Evolutionary conservation across 2,329 filamentous ascomycete species (phyloP).

Genomic region (Magnaporthiopsis rhizophila): DNA sequence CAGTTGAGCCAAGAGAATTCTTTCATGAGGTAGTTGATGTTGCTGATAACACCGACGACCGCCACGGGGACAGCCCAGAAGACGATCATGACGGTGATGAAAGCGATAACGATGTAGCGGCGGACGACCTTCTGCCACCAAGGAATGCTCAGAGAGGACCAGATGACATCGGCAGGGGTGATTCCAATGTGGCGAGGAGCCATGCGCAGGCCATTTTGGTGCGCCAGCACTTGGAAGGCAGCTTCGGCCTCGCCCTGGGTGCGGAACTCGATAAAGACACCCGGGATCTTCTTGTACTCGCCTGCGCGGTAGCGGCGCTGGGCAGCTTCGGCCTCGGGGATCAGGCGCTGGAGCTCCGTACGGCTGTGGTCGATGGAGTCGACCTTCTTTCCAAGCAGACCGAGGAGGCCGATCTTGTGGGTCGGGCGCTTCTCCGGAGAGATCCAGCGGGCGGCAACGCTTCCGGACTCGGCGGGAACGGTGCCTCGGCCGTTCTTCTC

Average conservation of each 20-base stretch:
- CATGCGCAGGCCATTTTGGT: conserved; percentile 84
- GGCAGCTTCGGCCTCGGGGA: conserved; percentile 60
- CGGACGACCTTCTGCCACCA: conserved; percentile 82
- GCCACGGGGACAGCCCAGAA: conserved; percentile 78
- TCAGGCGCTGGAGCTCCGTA: conserved; percentile 65
- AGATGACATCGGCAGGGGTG: conserved; percentile 75
- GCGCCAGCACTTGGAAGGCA: conserved; percentile 78
- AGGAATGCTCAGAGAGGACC: conserved; percentile 73
- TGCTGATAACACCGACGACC: conserved; percentile 77
- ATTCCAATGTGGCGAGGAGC: conserved; percentile 78
- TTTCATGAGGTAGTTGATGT: conserved; percentile 61
- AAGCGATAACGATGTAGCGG: conserved; percentile 58
- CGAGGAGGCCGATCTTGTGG: conserved; percentile 61
- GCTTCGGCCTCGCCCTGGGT: conserved; percentile 76
- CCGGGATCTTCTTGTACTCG: conserved; percentile 57
- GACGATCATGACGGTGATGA: conserved; percentile 70
- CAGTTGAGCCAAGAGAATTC: conserved; percentile 60
- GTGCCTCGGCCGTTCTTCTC: conserved; percentile 30
- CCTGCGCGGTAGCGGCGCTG: conserved; percentile 61
- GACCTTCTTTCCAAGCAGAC: conserved; percentile 74
- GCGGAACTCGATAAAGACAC: conserved; percentile 87
- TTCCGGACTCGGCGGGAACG: conserved; percentile 58
- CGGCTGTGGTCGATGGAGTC: conserved; percentile 92
- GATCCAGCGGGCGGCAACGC: conserved; percentile 67
- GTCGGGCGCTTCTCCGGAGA: conserved; percentile 65